Evolutionary conservation across 1,139 yeast species (phyloP).

Genomic region (Suhomyces kunorum): DNA sequence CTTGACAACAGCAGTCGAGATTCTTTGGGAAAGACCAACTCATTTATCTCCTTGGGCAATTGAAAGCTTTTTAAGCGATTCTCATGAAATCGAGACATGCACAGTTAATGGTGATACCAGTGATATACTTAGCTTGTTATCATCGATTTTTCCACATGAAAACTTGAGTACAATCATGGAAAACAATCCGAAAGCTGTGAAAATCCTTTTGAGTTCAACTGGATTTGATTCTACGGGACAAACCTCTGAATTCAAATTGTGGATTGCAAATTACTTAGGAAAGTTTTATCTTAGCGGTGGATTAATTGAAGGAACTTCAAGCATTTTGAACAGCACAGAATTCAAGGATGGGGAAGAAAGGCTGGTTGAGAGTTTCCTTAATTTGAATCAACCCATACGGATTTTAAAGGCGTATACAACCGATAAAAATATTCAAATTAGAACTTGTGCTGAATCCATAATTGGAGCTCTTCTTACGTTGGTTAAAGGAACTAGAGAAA

Average conservation of each 20-base stretch:
- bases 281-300: constrained; percentile 33
- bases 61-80: constrained; percentile 24
- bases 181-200: constrained; percentile 21
- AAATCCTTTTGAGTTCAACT: constrained; percentile 19
- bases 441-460: constrained; percentile 38
- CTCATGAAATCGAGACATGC: constrained; percentile 12
- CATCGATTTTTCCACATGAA: constrained; percentile 20
- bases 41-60: constrained; percentile 14
- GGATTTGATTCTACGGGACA: constrained; percentile 9
- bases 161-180: constrained; percentile 6
- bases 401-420: constrained; percentile 14
- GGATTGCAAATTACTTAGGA: constrained; percentile 49
- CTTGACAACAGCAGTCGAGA: constrained; percentile 16
- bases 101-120: constrained; percentile 6
- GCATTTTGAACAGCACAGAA: constrained; percentile 15
- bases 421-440: constrained; percentile 20
- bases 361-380: constrained; percentile 14
- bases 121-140: constrained; percentile 19
- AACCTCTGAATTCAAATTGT: constrained; percentile 29
- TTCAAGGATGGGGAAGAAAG: constrained; percentile 10
- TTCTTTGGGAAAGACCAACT: constrained; percentile 12
- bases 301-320: constrained; percentile 13
- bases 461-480: constrained; percentile 37
- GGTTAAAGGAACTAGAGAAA: constrained; percentile 17
- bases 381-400: constrained; percentile 20